These are phyloP conservation scores for Dendrobium officinale DNA, from an alignment of 106 monocot species.

Conservation along the genomic window DNA sequence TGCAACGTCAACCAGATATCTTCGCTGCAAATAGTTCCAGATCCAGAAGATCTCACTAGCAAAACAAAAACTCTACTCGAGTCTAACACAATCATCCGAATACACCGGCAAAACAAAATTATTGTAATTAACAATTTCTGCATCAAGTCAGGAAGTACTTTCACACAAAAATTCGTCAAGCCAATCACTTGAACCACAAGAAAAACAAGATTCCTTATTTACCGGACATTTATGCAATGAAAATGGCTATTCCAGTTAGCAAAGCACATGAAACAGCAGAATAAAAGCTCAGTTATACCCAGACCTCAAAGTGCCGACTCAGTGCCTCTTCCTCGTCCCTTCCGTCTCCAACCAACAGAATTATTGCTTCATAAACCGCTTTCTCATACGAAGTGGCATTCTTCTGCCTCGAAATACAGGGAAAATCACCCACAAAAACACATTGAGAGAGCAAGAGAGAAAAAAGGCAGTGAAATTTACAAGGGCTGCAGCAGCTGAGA, in stretches of 20 bases:
- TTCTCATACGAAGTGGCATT: slow-evolving; percentile 7
- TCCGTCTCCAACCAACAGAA: neutral
- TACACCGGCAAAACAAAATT: neutral
- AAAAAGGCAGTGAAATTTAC: neutral
- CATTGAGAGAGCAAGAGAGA: neutral
- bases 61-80: too few relatives aligned
- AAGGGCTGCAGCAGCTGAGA: neutral
- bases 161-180: too few relatives aligned
- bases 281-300: neutral
- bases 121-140: neutral
- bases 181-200: too few relatives aligned
- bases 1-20: neutral
- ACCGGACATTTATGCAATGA: neutral
- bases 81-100: neutral
- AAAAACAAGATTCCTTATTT: neutral
- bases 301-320: slow-evolving; percentile 3
- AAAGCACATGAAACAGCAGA: neutral
- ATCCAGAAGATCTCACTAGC: neutral
- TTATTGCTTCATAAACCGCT: slow-evolving; percentile 6
- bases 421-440: neutral
- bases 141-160: neutral
- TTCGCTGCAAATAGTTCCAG: neutral
- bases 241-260: neutral
- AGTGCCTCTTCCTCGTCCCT: slow-evolving; percentile 7
- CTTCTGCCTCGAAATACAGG: neutral